These are phyloP conservation scores for Lipomyces kockii DNA, from an alignment of 805 yeast genomes.

Conservation along the genomic window DNA sequence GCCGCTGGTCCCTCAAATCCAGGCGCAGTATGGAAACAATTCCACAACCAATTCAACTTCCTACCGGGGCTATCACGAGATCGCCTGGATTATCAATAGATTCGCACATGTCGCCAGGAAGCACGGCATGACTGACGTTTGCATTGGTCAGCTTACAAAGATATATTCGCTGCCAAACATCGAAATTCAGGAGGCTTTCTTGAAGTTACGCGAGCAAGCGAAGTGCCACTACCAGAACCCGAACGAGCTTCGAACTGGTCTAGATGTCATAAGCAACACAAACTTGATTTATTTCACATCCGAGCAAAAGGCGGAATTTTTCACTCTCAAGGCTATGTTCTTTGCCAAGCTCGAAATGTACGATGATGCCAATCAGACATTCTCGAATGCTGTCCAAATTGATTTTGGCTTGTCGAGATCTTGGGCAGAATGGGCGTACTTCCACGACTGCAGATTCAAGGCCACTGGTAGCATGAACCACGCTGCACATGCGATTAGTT, in stretches of 20 bases:
- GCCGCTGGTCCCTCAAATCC: constrained; percentile 87
- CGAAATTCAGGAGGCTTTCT: constrained; percentile 96
- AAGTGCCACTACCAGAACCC: constrained; percentile 95
- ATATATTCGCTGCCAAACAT: constrained; percentile 95
- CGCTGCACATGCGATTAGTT: constrained; percentile 93
- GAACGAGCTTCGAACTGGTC: constrained; percentile 87
- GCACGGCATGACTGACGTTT: constrained; percentile 96
- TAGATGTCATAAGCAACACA: constrained; percentile 96
- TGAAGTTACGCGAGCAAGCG: constrained; percentile 95
- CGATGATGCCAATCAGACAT: constrained; percentile 97
- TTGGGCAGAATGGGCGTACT: constrained; percentile 99
- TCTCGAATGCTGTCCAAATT: constrained; percentile 96
- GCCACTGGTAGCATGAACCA: constrained; percentile 82
- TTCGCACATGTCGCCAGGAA: constrained; percentile 98
- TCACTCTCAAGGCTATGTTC: constrained; percentile 97
- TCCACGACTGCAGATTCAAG: constrained; percentile 84
- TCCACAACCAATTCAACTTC: constrained; percentile 86
- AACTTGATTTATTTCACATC: constrained; percentile 95
- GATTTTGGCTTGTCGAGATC: constrained; percentile 95
- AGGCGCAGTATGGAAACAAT: constrained; percentile 54
- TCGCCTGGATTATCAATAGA: constrained; percentile 97
- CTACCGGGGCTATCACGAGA: constrained; percentile 96
- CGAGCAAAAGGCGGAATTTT: constrained; percentile 97
- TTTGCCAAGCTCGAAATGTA: constrained; percentile 85
- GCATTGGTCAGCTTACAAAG: constrained; percentile 88